Percentiles rank a stretch among this genome's conserved stretches.
These are phyloP conservation scores for Talaromyces funiculosus DNA, from an alignment of 2,329 filamentous ascomycete species.

Conservation along the genomic window DNA sequence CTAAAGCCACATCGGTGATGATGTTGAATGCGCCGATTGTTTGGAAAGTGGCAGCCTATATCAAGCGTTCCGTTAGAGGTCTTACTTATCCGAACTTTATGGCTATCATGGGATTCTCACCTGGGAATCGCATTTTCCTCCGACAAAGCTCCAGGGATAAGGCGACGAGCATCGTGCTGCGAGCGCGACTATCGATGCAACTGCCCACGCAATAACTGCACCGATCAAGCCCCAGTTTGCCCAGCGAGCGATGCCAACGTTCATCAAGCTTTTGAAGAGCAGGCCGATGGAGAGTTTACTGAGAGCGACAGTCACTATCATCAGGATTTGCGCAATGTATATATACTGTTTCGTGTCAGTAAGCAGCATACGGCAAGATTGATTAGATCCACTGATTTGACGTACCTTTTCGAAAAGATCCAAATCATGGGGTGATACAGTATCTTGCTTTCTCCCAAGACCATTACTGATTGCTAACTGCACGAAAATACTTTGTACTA, in stretches of 20 bases:
- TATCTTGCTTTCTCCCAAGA: constrained; percentile 16
- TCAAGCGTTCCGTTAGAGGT: background rate
- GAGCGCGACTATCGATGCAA: constrained; percentile 18
- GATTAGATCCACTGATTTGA: background rate
- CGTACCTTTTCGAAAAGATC: constrained; percentile 18
- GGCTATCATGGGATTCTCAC: background rate
- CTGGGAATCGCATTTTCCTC: constrained; percentile 17
- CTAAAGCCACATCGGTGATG: constrained; percentile 14
- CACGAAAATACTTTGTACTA: constrained; percentile 19
- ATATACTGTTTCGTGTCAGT: constrained; percentile 14
- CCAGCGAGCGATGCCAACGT: constrained; percentile 11
- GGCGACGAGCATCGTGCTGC: constrained; percentile 18
- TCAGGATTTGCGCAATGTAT: constrained; percentile 19
- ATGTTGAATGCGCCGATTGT: constrained; percentile 19
- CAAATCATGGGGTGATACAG: constrained; percentile 11
- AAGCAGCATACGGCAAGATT: background rate
- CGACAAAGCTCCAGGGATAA: constrained; percentile 18
- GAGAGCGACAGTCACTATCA: constrained; percentile 17
- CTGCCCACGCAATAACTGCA: constrained; percentile 17
- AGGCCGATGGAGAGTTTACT: constrained; percentile 20
- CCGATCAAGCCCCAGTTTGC: constrained; percentile 17
- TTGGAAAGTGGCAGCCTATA: constrained; percentile 15
- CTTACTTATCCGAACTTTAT: background rate
- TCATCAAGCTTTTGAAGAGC: constrained; percentile 19
- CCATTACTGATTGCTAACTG: constrained; percentile 21